Conservation (phyloP, 768 basidiomycete genomes). For the Mycena olivaceomarginata region DNA sequence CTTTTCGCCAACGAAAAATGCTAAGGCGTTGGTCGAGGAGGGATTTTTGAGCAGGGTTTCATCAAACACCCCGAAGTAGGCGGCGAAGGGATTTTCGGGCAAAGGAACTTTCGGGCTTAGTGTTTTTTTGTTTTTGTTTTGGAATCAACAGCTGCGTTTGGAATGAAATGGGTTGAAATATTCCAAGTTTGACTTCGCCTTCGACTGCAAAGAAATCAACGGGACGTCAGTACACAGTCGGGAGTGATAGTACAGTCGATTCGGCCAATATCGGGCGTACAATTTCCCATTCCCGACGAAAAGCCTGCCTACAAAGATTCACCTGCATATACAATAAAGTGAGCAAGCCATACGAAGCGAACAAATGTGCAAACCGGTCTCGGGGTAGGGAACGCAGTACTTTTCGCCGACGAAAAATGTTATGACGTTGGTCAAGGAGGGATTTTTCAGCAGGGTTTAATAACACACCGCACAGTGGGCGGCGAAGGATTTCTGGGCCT, state of each 20-base stretch:
- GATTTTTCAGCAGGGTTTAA: no score
- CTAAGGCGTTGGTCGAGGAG: not conserved
- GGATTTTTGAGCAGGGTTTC: not conserved
- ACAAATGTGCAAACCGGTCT: constrained; percentile 40
- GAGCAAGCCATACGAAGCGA: not conserved
- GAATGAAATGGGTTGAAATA: not conserved
- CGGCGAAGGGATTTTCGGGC: no score
- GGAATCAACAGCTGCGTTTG: not conserved
- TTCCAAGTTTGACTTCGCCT: not conserved
- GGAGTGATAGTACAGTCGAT: not conserved
- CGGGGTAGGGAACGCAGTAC: not conserved
- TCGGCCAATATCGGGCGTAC: no score
- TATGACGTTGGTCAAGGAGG: no score
- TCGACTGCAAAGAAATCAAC: not conserved
- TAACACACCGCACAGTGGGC: no score
- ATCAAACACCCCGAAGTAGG: no score
- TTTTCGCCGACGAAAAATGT: no score
- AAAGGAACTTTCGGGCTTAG: not conserved
- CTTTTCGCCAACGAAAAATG: not conserved
- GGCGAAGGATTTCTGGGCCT: no score
- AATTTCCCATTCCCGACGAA: no score
- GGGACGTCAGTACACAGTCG: not conserved
- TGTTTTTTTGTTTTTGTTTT: not conserved
- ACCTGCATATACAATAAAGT: not conserved
- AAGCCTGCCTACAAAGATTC: not conserved